phyloP scores from a whole-genome alignment of 1,284 basidiomycete genomes.

The Erythrobasidium hasegawianum region DNA sequence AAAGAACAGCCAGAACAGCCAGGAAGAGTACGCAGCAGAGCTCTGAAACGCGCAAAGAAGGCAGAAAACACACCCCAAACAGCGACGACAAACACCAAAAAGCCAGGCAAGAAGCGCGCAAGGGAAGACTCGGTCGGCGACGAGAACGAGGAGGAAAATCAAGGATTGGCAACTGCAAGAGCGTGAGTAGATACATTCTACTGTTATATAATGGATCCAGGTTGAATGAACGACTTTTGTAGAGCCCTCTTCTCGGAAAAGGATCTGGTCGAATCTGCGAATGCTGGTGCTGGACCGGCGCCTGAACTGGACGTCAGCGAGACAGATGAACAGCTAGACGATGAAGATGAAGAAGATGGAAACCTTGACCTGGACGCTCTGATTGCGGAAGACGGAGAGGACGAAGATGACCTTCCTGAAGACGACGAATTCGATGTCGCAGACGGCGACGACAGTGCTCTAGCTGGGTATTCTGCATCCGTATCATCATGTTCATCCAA shows the following conservation, averaged over 20 bases:
- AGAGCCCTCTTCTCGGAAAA: conserved; percentile 45
- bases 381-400: conserved; percentile 41
- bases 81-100: conserved; percentile 10
- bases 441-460: conserved; percentile 42
- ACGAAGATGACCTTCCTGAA: conserved; percentile 48
- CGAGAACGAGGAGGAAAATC: conserved; percentile 36
- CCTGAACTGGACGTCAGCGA: conserved; percentile 26
- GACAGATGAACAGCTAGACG: conserved; percentile 38
- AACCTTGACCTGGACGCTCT: conserved; percentile 58
- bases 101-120: conserved; percentile 22
- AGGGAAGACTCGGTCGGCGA: conserved; percentile 35
- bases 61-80: conserved; percentile 29
- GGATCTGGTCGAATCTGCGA: conserved; percentile 43
- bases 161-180: conserved; percentile 38
- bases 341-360: conserved; percentile 53
- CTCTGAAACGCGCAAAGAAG: conserved; percentile 33
- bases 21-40: conserved; percentile 38
- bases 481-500: not conserved
- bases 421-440: conserved; percentile 52
- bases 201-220: not conserved
- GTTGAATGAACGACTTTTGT: conserved; percentile 8
- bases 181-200: conserved; percentile 34
- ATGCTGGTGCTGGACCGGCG: conserved; percentile 30
- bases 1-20: conserved; percentile 31
- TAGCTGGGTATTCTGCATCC: conserved; percentile 1